Conservation (phyloP, 306 rosid genomes). For the Castanea sativa region DNA sequence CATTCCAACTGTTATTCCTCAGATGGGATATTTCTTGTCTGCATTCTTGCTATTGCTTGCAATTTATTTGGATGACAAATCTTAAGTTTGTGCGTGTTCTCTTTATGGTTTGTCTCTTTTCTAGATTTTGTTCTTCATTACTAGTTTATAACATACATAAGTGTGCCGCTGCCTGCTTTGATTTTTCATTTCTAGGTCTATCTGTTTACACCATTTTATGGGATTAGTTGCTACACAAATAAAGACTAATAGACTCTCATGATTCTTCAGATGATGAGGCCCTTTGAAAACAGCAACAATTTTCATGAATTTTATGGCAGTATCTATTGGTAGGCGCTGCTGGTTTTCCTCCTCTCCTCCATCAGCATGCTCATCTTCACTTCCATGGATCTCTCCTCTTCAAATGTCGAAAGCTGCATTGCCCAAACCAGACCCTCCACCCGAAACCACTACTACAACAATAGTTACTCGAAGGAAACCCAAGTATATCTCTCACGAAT, state of each 20-base stretch:
- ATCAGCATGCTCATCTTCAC: conserved; percentile 28
- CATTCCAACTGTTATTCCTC: neutral
- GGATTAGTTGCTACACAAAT: neutral
- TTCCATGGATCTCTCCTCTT: conserved; percentile 74
- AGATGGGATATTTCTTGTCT: neutral
- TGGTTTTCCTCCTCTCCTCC: conserved; percentile 23
- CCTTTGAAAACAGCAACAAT: conserved; percentile 3
- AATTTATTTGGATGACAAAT: neutral
- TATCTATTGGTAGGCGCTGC: conserved; percentile 17
- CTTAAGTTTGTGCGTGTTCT: neutral
- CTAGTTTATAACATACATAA: neutral
- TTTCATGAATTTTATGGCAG: conserved; percentile 40
- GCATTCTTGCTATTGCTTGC: neutral
- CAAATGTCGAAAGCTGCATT: conserved; percentile 38
- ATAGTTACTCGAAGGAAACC: conserved; percentile 36
- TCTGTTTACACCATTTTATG: neutral
- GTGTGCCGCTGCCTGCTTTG: neutral
- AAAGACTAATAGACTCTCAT: neutral
- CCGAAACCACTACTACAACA: conserved; percentile 13
- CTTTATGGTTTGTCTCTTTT: neutral
- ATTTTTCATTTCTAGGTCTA: neutral
- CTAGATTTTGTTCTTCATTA: neutral
- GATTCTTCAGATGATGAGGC: conserved; percentile 24
- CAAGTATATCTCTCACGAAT: conserved; percentile 57
- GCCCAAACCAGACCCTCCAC: conserved; percentile 49